phyloP scores from a whole-genome alignment of 345 rosid genomes.

The Streptanthus diversifolius region DNA sequence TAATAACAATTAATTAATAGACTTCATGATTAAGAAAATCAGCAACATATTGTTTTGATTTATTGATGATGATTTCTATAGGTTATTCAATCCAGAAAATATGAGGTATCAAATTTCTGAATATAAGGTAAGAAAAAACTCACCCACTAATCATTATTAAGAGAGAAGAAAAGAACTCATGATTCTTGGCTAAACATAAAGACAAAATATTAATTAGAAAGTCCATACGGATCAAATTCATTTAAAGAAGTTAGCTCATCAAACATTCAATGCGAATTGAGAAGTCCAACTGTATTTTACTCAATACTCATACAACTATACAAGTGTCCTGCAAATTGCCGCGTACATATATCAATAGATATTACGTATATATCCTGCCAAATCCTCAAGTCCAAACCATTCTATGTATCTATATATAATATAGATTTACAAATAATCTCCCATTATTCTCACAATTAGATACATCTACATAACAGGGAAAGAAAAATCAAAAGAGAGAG shows the following conservation, averaged over 20 bases:
- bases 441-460: not conserved
- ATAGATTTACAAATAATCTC: not conserved
- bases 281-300: constrained; percentile 24
- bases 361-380: not conserved
- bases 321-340: constrained; percentile 21
- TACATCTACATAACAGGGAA: not conserved
- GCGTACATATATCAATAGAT: not conserved
- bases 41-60: not conserved
- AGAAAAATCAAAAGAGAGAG: not conserved
- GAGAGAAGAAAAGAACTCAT: not conserved
- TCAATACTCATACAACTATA: constrained; percentile 6
- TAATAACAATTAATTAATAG: not conserved
- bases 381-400: constrained; percentile 3
- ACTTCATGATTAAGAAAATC: not conserved
- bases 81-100: not conserved
- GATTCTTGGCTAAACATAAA: not conserved
- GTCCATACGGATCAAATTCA: constrained; percentile 2
- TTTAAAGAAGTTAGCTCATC: not conserved
- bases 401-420: not conserved
- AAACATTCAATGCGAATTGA: constrained; percentile 26
- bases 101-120: not conserved
- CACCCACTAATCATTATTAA: not conserved
- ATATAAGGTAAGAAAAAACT: not conserved
- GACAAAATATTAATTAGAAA: not conserved
- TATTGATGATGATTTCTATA: not conserved